phyloP scores from a whole-genome alignment of 2,329 filamentous ascomycete species.

The Fusarium sp. region DNA sequence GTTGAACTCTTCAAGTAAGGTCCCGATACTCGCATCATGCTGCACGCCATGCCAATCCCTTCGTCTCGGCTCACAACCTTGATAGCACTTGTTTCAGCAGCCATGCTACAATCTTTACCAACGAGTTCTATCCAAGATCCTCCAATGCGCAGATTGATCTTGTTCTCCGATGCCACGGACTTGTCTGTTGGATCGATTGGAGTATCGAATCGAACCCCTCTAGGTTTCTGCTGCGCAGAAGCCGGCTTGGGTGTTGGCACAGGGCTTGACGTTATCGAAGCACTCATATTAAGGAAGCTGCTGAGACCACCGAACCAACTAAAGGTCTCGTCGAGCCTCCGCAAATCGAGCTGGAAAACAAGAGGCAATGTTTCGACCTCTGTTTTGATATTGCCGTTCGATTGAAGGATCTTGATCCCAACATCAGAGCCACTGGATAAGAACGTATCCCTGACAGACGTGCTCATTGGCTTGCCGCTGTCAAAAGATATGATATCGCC shows the following conservation, averaged over 20 bases:
- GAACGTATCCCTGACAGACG: conserved; percentile 72
- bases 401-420: conserved; percentile 66
- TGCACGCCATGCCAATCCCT: conserved; percentile 80
- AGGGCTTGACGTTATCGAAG: conserved; percentile 83
- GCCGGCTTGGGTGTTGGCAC: conserved; percentile 62
- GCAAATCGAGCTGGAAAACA: conserved; percentile 82
- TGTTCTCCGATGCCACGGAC: conserved; percentile 68
- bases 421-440: conserved; percentile 72
- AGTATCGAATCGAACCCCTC: conserved; percentile 72
- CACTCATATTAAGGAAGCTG: conserved; percentile 89
- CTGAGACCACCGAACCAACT: conserved; percentile 92
- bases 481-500: conserved; percentile 77
- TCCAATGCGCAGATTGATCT: conserved; percentile 83
- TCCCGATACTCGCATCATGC: conserved; percentile 81
- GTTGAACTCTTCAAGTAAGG: conserved; percentile 72
- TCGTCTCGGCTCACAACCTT: conserved; percentile 84
- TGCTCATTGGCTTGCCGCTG: conserved; percentile 68
- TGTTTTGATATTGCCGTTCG: conserved; percentile 64
- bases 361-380: conserved; percentile 84
- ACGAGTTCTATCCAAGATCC: conserved; percentile 83
- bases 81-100: conserved; percentile 83
- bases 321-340: conserved; percentile 87
- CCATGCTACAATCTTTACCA: conserved; percentile 82
- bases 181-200: conserved; percentile 65
- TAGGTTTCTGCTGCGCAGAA: conserved; percentile 62